Conservation (phyloP, 768 basidiomycete species). For the Hericium rajendrae region DNA sequence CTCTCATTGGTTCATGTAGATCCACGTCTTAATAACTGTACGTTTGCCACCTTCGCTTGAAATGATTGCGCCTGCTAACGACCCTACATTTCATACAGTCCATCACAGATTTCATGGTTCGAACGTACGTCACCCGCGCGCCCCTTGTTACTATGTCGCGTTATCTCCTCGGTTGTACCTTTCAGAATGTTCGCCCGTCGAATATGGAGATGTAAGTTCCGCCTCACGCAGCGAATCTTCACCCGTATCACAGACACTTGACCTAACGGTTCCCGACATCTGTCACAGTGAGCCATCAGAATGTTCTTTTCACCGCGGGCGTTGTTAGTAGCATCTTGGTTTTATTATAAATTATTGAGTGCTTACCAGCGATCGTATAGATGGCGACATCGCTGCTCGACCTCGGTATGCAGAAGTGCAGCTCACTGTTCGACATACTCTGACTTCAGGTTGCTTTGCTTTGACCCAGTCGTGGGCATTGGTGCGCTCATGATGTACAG, state of each 20-base stretch:
- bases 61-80: background rate
- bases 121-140: constrained; percentile 20
- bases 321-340: background rate
- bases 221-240: background rate
- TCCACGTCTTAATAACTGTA: constrained; percentile 47
- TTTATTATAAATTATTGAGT: no score
- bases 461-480: background rate
- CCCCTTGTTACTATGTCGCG: background rate
- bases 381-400: constrained; percentile 1
- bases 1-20: constrained; percentile 20
- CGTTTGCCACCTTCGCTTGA: constrained; percentile 14
- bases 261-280: no score
- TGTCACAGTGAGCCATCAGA: constrained; percentile 1
- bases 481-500: background rate
- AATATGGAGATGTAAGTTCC: constrained; percentile 3
- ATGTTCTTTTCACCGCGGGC: background rate
- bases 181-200: constrained; percentile 5
- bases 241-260: background rate
- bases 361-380: background rate
- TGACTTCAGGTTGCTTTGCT: background rate
- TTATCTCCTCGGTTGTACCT: background rate
- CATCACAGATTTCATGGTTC: constrained; percentile 40
- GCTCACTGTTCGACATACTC: no score
- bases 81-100: constrained; percentile 25
- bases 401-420: background rate